These are phyloP conservation scores for Ogataea polymorpha DNA, from an alignment of 805 yeast species.

Conservation along the genomic window DNA sequence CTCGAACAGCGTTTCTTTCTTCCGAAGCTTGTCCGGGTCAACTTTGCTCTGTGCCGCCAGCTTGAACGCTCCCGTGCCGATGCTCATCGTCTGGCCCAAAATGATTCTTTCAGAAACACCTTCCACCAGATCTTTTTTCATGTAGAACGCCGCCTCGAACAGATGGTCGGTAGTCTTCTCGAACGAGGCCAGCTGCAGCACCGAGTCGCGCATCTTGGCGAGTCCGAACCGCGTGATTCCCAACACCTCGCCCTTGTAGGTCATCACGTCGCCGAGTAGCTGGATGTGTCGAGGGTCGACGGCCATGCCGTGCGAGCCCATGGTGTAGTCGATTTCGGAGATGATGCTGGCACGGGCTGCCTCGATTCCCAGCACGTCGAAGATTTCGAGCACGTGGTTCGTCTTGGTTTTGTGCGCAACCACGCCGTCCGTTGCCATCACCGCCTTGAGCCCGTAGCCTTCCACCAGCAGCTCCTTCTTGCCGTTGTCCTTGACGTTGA, in stretches of 20 bases:
- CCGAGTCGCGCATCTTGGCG: constrained; percentile 98
- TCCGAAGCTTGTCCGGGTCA: constrained; percentile 33
- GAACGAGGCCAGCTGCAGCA: constrained; percentile 91
- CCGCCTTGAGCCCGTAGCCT: constrained; percentile 95
- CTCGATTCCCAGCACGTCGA: constrained; percentile 89
- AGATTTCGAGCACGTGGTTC: constrained; percentile 89
- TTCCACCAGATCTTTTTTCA: constrained; percentile 93
- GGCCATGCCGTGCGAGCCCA: constrained; percentile 99
- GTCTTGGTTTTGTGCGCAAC: constrained; percentile 83
- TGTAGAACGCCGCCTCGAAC: constrained; percentile 96
- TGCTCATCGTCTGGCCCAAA: constrained; percentile 94
- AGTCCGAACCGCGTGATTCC: constrained; percentile 98
- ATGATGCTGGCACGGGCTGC: constrained; percentile 95
- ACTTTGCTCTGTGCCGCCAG: constrained; percentile 59
- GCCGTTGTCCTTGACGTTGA: constrained; percentile 83
- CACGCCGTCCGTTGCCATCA: constrained; percentile 97
- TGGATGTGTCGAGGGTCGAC: constrained; percentile 99
- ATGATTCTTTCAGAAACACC: constrained; percentile 98
- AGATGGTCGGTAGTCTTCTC: constrained; percentile 98
- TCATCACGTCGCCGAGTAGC: constrained; percentile 96
- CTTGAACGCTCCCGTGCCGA: constrained; percentile 97
- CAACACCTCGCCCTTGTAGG: constrained; percentile 95
- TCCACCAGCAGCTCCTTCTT: constrained; percentile 91
- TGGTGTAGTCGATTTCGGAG: constrained; percentile 92
- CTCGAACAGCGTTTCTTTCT: constrained; percentile 48